Percentiles rank a stretch among this genome's conserved stretches.
phyloP scores from a whole-genome alignment of 768 basidiomycete genomes.

The Hypsizygus marmoreus region DNA sequence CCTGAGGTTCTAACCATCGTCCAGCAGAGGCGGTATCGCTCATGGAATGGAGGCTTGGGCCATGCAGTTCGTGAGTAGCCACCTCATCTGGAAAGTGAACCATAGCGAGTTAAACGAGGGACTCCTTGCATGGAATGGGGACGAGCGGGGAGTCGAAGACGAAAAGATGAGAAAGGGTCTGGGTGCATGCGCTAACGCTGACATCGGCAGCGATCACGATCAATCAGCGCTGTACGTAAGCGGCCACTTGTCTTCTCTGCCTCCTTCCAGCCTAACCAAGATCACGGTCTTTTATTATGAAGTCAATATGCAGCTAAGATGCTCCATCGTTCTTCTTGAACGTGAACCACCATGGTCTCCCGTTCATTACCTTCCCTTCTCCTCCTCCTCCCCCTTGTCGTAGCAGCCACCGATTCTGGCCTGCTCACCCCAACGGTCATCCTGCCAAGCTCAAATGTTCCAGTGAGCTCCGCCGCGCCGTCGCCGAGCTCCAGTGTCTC shows the following conservation, averaged over 20 bases:
- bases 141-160: too few species aligned
- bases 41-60: too few species aligned
- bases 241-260: not conserved
- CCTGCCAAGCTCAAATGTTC: not conserved
- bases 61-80: too few species aligned
- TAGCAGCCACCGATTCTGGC: constrained; percentile 7
- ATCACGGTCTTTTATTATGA: not conserved
- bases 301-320: not conserved
- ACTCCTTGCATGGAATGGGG: too few species aligned
- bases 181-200: too few species aligned
- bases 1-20: too few species aligned
- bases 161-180: too few species aligned
- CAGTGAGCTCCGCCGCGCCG: not conserved
- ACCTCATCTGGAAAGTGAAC: too few species aligned
- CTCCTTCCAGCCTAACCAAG: constrained; percentile 1
- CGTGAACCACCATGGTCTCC: constrained; percentile 12
- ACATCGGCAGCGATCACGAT: too few species aligned
- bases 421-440: not conserved
- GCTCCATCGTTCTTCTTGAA: constrained; percentile 2
- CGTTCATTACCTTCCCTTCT: constrained; percentile 11
- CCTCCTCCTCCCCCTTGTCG: constrained; percentile 14
- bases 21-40: too few species aligned
- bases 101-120: too few species aligned
- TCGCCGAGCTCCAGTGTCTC: not conserved
- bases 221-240: constrained; percentile 1